Evolutionary conservation across 371 early-diverging fungal genomes (phyloP), one percentile per base, ranked within the genome.

Genomic region (Lichtheimia hyalospora): DNA sequence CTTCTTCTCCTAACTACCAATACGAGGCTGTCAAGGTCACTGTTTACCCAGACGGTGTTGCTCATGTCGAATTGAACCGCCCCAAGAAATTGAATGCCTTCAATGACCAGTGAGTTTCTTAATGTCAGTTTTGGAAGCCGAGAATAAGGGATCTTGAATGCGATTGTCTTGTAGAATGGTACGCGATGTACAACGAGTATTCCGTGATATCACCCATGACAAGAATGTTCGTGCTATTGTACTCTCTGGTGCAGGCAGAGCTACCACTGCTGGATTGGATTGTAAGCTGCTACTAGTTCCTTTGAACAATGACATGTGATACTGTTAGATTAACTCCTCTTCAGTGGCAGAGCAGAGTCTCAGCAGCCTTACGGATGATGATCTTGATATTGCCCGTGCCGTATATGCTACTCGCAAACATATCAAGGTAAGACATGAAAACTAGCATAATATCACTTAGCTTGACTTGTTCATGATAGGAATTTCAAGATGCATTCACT

Each of bases 191-290:
- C 58, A 68, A 27, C 14, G 54, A 2, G 61, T 58, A 49, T 94
- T 94, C 61, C 60, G 43, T 6, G 61, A 61, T 13, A 66, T 95
- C 54, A 63, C 75, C 20, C 49, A 52, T 18, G 93, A 95, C 69
- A 62, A 69, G 10, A 65, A 84, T 44, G 14, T 95, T 50, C 85
- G 87, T 27, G 78, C 81, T 53, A 85, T 95, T 15, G 86, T 96
- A 46, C 59, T 94, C 27, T 89, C 89, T 20, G 92, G 88, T 6
- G 61, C 78, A 16, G 89, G 91, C 8, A 82, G 86, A 25, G 74
- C 86, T 66, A 96, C 96, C 67, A 89, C 91, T 20, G 90, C 94
- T 44, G 96, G 96, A n/a, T 73, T 97, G 24, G 97, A 97, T 61
- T 74, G 90, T 86, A 87, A 77, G 79, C 74, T n/a, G n/a, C n/a